phyloP scores from a whole-genome alignment of 805 yeast genomes.

The Yarrowia sp. region DNA sequence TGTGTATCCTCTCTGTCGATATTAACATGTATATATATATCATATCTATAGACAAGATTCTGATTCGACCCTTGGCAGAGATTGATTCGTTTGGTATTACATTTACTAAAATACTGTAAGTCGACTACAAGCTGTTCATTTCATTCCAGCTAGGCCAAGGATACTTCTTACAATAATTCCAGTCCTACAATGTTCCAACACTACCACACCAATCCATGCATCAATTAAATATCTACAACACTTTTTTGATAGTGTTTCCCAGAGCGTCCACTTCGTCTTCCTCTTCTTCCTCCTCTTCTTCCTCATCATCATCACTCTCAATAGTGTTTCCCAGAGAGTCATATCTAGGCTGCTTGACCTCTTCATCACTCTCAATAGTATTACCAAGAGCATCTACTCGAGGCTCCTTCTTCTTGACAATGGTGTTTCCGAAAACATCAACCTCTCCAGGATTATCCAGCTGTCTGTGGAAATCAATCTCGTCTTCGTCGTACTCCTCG shows the following conservation, averaged over 20 bases:
- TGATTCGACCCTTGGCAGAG: too few relatives aligned
- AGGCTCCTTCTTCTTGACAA: neutral
- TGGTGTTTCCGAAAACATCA: slow-evolving; percentile 2
- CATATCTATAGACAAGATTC: too few relatives aligned
- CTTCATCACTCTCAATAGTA: neutral
- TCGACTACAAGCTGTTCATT: too few relatives aligned
- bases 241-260: slow-evolving; percentile 32
- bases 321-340: neutral
- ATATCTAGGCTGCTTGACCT: neutral
- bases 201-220: neutral
- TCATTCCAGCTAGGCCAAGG: too few relatives aligned
- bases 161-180: too few relatives aligned
- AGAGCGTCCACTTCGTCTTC: slow-evolving; percentile 30
- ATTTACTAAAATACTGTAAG: too few relatives aligned
- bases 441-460: neutral
- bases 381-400: slow-evolving; percentile 7
- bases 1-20: too few relatives aligned
- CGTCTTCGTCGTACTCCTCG: slow-evolving; percentile 29
- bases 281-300: slow-evolving; percentile 30
- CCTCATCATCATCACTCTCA: neutral
- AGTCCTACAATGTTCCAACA: too few relatives aligned
- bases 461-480: slow-evolving; percentile 11
- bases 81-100: too few relatives aligned
- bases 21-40: too few relatives aligned
- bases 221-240: slow-evolving; percentile 24